Conservation (phyloP, 176 grass and related monocot species). For the Saccharum officinarum region DNA sequence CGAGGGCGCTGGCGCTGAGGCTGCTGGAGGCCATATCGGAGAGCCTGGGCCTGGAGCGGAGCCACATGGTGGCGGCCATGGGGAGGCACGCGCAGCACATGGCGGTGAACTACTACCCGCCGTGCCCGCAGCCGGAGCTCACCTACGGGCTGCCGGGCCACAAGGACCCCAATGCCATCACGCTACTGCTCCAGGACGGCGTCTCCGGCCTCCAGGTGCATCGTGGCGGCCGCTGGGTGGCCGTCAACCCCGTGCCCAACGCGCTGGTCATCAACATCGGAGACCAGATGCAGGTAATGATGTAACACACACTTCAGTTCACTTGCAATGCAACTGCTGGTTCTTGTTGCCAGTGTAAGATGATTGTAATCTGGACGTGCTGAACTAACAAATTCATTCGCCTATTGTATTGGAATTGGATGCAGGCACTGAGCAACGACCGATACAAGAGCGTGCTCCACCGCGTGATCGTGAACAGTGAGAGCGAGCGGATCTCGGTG, state of each 20-base stretch:
- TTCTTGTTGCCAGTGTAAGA: no score
- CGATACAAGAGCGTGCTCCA: conserved; percentile 83
- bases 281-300: conserved; percentile 70
- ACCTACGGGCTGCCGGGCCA: conserved; percentile 83
- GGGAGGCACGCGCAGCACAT: conserved; percentile 90
- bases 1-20: conserved; percentile 58
- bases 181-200: conserved; percentile 85
- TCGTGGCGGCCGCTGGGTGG: conserved; percentile 62
- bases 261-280: conserved; percentile 88
- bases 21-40: conserved; percentile 75
- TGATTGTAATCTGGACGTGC: background rate
- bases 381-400: background rate
- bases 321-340: no score
- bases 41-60: conserved; percentile 63
- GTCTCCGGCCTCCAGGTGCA: conserved; percentile 79
- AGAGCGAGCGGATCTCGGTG: conserved; percentile 81
- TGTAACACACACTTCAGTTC: no score
- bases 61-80: conserved; percentile 80
- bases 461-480: conserved; percentile 74
- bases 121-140: conserved; percentile 89
- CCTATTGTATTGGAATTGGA: background rate
- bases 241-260: conserved; percentile 62
- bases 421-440: conserved; percentile 78
- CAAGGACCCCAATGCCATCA: conserved; percentile 92
- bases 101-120: conserved; percentile 94